These are phyloP conservation scores for Articulospora tetracladia DNA, from an alignment of 495 filamentous ascomycete genomes.

Conservation along the genomic window DNA sequence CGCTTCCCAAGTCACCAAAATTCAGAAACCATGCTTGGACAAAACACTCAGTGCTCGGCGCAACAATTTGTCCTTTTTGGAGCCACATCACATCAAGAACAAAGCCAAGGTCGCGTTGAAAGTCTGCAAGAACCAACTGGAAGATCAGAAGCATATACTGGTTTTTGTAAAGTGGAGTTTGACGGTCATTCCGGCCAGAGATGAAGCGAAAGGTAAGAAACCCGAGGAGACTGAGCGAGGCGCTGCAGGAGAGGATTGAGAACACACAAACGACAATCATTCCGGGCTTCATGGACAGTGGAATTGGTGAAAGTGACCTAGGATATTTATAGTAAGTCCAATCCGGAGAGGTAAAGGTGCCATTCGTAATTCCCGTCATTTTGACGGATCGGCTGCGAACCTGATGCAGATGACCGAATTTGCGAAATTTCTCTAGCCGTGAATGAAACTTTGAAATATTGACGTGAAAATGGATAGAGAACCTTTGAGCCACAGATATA, in stretches of 20 bases:
- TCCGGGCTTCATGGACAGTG: not conserved
- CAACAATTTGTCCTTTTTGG: not conserved
- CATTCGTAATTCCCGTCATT: not conserved
- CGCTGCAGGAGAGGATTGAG: not conserved
- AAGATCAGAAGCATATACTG: not conserved
- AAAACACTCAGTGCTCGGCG: not conserved
- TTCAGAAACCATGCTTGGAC: not conserved
- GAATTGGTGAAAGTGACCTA: not conserved
- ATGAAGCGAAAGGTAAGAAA: not conserved
- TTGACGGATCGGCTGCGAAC: too few relatives aligned
- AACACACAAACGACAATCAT: not conserved
- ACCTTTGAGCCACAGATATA: too few relatives aligned
- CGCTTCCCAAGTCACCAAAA: not conserved
- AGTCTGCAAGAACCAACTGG: not conserved
- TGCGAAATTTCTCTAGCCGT: too few relatives aligned
- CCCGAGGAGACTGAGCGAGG: not conserved
- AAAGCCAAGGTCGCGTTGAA: not conserved
- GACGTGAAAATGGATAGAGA: too few relatives aligned
- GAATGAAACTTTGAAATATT: too few relatives aligned
- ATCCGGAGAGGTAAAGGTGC: not conserved
- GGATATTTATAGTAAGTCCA: not conserved
- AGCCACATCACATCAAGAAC: not conserved
- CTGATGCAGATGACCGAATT: too few relatives aligned
- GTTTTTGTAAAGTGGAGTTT: not conserved
- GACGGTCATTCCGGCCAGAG: not conserved